Base-by-base conservation (phyloP, 2,329 filamentous ascomycete genomes). In the Pseudopithomyces maydicus region DNA sequence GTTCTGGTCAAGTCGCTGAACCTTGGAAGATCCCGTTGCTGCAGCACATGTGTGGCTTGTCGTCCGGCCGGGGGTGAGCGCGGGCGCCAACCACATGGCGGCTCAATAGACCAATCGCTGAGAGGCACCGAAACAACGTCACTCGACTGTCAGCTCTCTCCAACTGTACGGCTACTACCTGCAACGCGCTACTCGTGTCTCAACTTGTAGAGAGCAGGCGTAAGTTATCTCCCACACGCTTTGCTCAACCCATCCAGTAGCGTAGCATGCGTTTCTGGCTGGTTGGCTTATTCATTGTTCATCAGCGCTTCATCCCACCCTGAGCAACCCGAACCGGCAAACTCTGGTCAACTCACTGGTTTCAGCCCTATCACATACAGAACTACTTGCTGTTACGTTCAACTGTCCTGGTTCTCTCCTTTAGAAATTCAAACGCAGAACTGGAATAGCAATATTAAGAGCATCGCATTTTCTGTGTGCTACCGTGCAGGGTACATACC, bases 221-320 rank as follows among this genome's bases (percentile, higher is more conserved):
- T 29, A 29, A 29, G 26, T 29, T 29, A 5, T 29, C 26, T 8
- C 26, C 8, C 26, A 29, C 26, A 8, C 26, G 26, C 26, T 29
- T 8, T 29, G 26, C 26, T 29, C 26, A 8, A 29, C 26, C 26
- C 8, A 8, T 29, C 8, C 26, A 29, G 8, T 19, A 26, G 22
- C 35, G 15, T 54, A 54, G 45, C 17, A 57, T 57, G 54, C 49
- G 44, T 26, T 14, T 35, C 32, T 14, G 17, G 38, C 49, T 29
- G 5, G 22, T 17, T 7, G 29, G 36, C 43, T 52, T 48, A 48
- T 15, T 35, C 38, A 41, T 44, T 46, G 14, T 17, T 12, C 33
- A 23, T 26, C 51, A 33, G 41, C 33, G 32, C 14, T 57, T 54
- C 39, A 35, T 48, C 49, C 51, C 55, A 42, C 55, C 55, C 17